Evolutionary conservation across 257 asterid species (phyloP).

Genomic region (Solanum infundibuliforme): DNA sequence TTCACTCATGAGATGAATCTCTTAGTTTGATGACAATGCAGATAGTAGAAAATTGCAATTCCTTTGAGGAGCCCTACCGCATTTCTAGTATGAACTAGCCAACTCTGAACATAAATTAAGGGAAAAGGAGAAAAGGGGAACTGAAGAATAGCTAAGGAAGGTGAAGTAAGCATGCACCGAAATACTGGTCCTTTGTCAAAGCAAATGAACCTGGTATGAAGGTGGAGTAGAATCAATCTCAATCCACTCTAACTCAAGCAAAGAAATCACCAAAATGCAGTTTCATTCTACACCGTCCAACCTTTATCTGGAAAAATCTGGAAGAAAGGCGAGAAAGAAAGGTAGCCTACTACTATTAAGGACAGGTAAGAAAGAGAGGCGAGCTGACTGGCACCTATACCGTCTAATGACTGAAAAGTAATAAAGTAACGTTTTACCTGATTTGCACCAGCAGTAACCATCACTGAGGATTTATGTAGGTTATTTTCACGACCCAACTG

Average conservation of each 20-base stretch:
- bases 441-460: slow-evolving; percentile 99
- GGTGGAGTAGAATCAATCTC: not conserved
- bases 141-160: not conserved
- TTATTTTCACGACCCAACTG: slow-evolving; percentile 71
- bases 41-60: not conserved
- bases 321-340: not conserved
- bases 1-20: not conserved
- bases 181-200: not conserved
- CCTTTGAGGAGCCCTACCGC: not conserved
- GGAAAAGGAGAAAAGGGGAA: not conserved
- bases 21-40: not conserved
- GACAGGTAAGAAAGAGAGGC: not conserved
- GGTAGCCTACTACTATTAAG: not conserved
- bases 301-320: not conserved
- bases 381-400: not conserved
- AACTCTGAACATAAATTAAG: not conserved
- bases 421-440: slow-evolving; percentile 40
- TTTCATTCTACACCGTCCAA: not conserved
- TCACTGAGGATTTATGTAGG: slow-evolving; percentile 69
- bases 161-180: not conserved
- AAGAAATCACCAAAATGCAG: not conserved
- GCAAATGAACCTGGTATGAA: not conserved
- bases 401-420: not conserved
- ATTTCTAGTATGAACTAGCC: not conserved
- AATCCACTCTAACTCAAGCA: not conserved